phyloP scores from a whole-genome alignment of 805 yeast species.

The Metschnikowia koreensis region DNA sequence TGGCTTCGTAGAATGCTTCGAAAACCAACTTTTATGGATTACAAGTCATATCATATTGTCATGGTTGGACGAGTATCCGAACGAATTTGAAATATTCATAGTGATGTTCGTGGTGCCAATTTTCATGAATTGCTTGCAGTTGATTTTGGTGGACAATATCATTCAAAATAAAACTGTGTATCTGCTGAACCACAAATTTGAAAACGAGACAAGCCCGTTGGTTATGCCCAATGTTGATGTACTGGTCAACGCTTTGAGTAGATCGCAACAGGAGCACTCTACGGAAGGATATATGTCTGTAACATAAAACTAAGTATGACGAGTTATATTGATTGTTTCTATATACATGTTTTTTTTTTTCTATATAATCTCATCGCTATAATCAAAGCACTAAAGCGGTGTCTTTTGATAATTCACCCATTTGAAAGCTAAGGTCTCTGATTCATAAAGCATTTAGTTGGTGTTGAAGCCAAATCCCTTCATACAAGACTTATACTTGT shows the following conservation, averaged over 20 bases:
- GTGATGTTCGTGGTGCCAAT: conserved; percentile 84
- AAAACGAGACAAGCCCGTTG: background rate
- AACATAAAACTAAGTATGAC: background rate
- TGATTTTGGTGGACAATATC: conserved; percentile 68
- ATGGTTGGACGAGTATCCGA: conserved; percentile 82
- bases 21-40: conserved; percentile 45
- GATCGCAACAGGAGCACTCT: background rate
- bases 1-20: conserved; percentile 63
- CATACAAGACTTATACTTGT: conserved; percentile 84
- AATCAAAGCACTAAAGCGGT: too few relatives aligned
- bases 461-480: conserved; percentile 80
- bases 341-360: conserved; percentile 1
- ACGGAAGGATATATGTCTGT: conserved; percentile 3
- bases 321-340: conserved; percentile 1
- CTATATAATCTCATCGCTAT: background rate
- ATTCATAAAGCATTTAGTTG: conserved; percentile 11
- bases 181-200: conserved; percentile 27
- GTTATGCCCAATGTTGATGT: conserved; percentile 6
- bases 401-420: too few relatives aligned
- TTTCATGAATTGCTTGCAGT: conserved; percentile 70
- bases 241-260: background rate
- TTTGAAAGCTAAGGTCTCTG: background rate
- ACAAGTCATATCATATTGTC: conserved; percentile 72
- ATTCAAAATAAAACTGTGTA: conserved; percentile 53
- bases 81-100: conserved; percentile 72